Conservation (phyloP, 2,329 filamentous ascomycete genomes). For the Aspergillus neoniger region DNA sequence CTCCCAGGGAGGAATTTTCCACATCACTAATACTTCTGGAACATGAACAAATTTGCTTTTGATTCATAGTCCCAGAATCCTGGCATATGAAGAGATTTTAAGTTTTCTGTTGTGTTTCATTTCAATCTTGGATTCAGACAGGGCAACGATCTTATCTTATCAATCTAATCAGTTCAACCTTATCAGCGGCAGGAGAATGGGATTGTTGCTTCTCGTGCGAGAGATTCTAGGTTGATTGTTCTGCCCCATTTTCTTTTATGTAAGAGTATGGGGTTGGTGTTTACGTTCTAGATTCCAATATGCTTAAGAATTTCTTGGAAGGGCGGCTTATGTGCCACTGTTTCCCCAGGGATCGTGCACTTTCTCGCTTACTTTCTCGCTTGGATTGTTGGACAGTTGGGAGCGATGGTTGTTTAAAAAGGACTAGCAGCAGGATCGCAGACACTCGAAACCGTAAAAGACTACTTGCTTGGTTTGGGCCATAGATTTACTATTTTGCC, state of each 20-base stretch:
- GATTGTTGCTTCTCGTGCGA: neutral
- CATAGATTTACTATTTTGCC: too few species aligned
- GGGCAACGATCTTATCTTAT: constrained; percentile 22
- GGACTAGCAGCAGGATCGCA: too few species aligned
- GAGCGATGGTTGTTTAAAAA: too few species aligned
- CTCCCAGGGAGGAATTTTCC: too few species aligned
- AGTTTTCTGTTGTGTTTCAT: neutral
- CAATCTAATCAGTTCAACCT: constrained; percentile 20
- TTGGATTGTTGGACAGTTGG: too few species aligned
- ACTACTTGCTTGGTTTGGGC: too few species aligned
- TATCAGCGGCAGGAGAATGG: neutral
- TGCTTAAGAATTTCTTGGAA: neutral
- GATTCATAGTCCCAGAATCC: too few species aligned
- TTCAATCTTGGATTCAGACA: constrained; percentile 14
- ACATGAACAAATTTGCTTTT: too few species aligned
- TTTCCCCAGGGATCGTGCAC: neutral
- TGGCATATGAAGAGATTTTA: too few species aligned
- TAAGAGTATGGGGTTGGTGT: neutral
- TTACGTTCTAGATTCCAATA: neutral
- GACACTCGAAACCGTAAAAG: too few species aligned
- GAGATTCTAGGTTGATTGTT: neutral
- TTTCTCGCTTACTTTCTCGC: too few species aligned
- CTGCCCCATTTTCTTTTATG: neutral
- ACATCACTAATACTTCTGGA: too few species aligned
- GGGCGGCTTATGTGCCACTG: neutral